Conservation (phyloP, 1,139 yeast species). For the Suhomyces taliae region DNA sequence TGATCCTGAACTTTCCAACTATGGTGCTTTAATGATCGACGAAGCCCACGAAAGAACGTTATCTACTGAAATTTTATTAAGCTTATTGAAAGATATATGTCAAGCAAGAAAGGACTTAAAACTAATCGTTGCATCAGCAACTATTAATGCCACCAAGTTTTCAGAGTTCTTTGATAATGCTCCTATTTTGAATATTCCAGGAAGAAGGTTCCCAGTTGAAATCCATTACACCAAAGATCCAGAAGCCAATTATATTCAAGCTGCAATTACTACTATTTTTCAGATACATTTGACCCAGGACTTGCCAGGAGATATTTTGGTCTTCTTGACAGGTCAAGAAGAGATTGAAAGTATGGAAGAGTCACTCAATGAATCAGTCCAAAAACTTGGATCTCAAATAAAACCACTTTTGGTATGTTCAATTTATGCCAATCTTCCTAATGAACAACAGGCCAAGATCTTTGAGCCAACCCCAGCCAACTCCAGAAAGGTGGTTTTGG, state of each 20-base stretch:
- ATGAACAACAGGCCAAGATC: constrained; percentile 76
- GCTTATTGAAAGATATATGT: constrained; percentile 73
- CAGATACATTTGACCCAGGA: constrained; percentile 74
- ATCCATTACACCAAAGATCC: constrained; percentile 84
- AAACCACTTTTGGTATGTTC: constrained; percentile 75
- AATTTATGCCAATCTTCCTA: constrained; percentile 88
- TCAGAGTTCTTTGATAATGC: constrained; percentile 77
- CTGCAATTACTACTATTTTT: constrained; percentile 79
- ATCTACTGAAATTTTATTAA: constrained; percentile 87
- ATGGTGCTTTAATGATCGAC: constrained; percentile 87
- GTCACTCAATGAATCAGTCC: constrained; percentile 61
- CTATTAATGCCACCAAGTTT: constrained; percentile 86
- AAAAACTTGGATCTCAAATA: constrained; percentile 61
- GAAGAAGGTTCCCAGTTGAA: constrained; percentile 86
- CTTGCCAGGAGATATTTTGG: constrained; percentile 78
- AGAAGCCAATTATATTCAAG: constrained; percentile 85
- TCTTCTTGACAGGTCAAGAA: constrained; percentile 85
- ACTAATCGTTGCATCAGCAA: constrained; percentile 86
- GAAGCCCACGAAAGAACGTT: constrained; percentile 96
- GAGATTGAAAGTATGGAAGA: constrained; percentile 86
- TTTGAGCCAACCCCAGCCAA: constrained; percentile 86
- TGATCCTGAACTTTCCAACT: constrained; percentile 67
- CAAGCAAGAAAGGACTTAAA: constrained; percentile 65
- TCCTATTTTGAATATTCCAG: constrained; percentile 86
- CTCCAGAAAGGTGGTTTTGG: constrained; percentile 82